Base-by-base conservation (phyloP, 495 filamentous ascomycete genomes). In the Podospora australis region DNA sequence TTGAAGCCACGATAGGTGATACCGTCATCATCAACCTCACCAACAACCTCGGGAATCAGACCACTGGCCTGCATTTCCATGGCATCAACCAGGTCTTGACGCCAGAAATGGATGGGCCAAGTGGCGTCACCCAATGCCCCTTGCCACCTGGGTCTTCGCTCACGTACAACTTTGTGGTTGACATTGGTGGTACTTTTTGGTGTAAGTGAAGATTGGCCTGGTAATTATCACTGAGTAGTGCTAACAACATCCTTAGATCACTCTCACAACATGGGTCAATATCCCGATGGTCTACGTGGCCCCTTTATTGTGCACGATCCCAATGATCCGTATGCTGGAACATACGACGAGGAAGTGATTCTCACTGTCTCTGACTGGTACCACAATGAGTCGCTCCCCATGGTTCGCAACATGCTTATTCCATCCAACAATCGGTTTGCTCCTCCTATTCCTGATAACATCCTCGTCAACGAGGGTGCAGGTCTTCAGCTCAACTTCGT, bases 31-130 rank as follows among this genome's bases (percentile, higher is more conserved):
- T 90, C 35, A 79, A 88, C 53, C 63, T 89, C 50, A 67, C 75
- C 52, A 94, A 94, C 64, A 68, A 75, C n/a, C 73, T 94, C 9
- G 83, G 78, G 6, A 82, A 91, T 56, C 69, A 88, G 59, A 76
- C 70, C n/a, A 83, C 85, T 2, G 78, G 78, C 26, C 66, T 92
- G 4, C 88, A 94, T 69, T 94, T 82, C 62, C 88, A 94, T 61
- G 88, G 88, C 16, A 72, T 91, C 57, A 87, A 77, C 60, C 84
- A 88, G 61, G 74, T 83, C 56, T 74, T 72, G 20, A 84, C 83
- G 5, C 79, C 71, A 14, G 62, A 74, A 9, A 90, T 90, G 87
- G 88, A 94, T 58, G 88, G 88, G 0, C 72, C 87, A 5, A 70
- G 74, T 2, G 78, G 78, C 42, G 76, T 78, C 13, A 82, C 79